Evolutionary conservation across 2,329 filamentous ascomycete species (phyloP), one percentile per base, ranked within the genome.

Genomic region (Apiospora marii): DNA sequence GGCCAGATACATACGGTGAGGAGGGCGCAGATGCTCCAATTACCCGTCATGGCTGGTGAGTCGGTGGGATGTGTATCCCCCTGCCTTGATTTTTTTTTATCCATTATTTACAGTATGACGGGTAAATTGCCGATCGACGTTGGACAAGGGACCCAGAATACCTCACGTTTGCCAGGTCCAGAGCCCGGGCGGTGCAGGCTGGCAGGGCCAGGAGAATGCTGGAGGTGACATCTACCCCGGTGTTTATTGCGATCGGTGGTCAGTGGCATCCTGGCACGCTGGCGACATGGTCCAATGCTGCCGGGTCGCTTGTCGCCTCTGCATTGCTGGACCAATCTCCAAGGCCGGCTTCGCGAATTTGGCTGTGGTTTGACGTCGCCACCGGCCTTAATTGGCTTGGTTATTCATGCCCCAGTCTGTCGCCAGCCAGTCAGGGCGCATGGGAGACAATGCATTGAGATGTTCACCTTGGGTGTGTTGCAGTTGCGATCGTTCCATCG

Each of bases 51-150:
- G 58, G 34, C 14, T n/a, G 53, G 22, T 64, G 58, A 64, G 58
- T 37, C 58, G 58, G 58, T 64, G 58, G 58, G 58, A 64, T 22
- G 30, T 19, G 8, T 34, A 41, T 14, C 19, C 58, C 58, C 58
- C 58, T 64, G 30, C 58, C 34, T 64, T 64, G 58, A 13, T 37
- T 64, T 64, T 64, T n/a, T 10, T 13, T 41, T 64, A n/a, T 6
- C 34, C 58, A 22, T 22, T 64, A 4, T 41, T n/a, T 64, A 41
- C 58, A n/a, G 58, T 64, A 64, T 64, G 58, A 64, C 34, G 58
- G 58, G 58, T 64, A 64, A 64, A 64, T 64, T 64, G 58, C 58
- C 58, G 58, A 64, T 64, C 58, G 58, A 64, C 58, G 34, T n/a
- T 22, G 34, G 30, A 41, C 58, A 64, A 19, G 46, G 44, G n/a